Base-by-base conservation (phyloP, 192 early-diverging fungal species). In the Globomyces pollinis-pini region DNA sequence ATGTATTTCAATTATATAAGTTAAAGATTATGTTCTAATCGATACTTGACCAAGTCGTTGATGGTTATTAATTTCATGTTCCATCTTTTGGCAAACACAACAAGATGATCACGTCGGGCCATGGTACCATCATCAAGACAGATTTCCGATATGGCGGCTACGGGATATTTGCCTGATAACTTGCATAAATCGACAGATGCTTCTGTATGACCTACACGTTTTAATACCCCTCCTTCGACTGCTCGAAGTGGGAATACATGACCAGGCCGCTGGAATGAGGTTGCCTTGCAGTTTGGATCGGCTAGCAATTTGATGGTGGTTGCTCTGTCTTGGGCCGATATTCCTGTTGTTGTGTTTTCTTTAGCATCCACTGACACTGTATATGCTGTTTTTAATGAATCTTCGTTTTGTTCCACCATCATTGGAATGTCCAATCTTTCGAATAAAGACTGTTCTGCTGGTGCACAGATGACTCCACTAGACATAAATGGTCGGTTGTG, bases 211-310 rank as follows among this genome's bases (percentile, higher is more conserved):
- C 96, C 96, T 6, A 88, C 78, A 8, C 96, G 85, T 60, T 81
- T 78, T 44, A 99, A 61, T 18, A 90, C 87, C 0, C 94, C 94
- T 38, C 86, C 86, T 16, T 78, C 75, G 8, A 80, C 79, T 28
- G 87, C 84, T n/a, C 91, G 83, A 50, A 99, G 73, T 35, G 96
- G 96, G 34, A 99, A 76, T 36, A 97, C 84, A 65, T 99, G 96
- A 1, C 96, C 96, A 0, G 94, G 96, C 34, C 91, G 81, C 42
- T 75, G 75, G 57, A 99, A 90, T 38, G 90, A 88, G 20, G 67
- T 52, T 20, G 80, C 80, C 50, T 77, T 73, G 12, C 64, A 64
- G 5, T 57, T 21, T 13, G 85, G 81, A 66, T 93, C 76, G 6
- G 93, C 91, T 15, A 99, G 68, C 1, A 86, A 80, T 0, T 75